Evolutionary conservation across 345 rosid genomes (phyloP).

Genomic region (Triadica sebifera): DNA sequence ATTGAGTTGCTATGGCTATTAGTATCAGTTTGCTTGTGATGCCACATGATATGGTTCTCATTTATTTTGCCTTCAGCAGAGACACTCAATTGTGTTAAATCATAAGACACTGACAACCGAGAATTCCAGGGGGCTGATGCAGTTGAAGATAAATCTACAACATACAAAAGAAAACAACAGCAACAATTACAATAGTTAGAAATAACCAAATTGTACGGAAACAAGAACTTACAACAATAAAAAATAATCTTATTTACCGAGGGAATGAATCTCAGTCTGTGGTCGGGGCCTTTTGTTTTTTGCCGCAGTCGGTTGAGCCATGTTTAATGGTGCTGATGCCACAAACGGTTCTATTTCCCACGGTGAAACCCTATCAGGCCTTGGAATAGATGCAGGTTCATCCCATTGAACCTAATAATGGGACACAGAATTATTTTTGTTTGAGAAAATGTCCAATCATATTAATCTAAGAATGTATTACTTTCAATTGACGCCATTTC

Average conservation of each 20-base stretch:
- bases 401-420: constrained; percentile 85
- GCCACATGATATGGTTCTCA: constrained; percentile 47
- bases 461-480: constrained; percentile 17
- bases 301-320: constrained; percentile 37
- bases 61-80: constrained; percentile 47
- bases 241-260: constrained; percentile 30
- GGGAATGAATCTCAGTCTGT: constrained; percentile 42
- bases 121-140: constrained; percentile 36
- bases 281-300: constrained; percentile 82
- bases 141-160: constrained; percentile 43
- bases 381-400: constrained; percentile 72
- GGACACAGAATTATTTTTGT: not conserved
- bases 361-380: constrained; percentile 88
- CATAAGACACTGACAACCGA: constrained; percentile 46
- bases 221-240: not conserved
- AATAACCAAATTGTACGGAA: constrained; percentile 1
- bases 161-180: not conserved
- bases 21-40: constrained; percentile 42
- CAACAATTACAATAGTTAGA: constrained; percentile 10
- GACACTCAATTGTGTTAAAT: constrained; percentile 41
- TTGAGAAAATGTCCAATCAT: too few species aligned
- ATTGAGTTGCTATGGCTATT: constrained; percentile 35
- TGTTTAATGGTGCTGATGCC: constrained; percentile 39
- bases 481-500: constrained; percentile 83
- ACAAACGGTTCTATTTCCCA: constrained; percentile 88